Conservation (phyloP, 2,329 filamentous ascomycete genomes). For the Didymella pomorum region DNA sequence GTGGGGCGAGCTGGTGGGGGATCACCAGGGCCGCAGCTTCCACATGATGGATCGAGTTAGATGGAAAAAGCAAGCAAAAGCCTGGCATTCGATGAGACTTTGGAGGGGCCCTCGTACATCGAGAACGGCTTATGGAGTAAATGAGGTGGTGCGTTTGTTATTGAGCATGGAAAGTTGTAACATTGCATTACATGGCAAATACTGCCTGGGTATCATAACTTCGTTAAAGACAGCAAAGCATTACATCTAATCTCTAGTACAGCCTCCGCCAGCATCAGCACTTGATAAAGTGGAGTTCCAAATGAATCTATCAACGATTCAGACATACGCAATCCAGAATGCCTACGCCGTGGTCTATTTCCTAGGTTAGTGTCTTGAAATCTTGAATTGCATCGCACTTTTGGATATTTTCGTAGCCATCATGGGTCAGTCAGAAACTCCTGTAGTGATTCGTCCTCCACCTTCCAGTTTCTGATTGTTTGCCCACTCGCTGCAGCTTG, state of each 20-base stretch:
- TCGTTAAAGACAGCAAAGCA: conserved; percentile 11
- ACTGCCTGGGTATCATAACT: conserved; percentile 20
- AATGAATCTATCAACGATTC: background rate
- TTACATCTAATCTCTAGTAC: conserved; percentile 4
- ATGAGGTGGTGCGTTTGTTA: background rate
- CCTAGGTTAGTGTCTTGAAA: background rate
- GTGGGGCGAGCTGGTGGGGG: conserved; percentile 12
- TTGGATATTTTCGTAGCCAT: background rate
- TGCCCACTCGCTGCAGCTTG: conserved; percentile 17
- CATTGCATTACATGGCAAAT: conserved; percentile 15
- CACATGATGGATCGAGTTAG: background rate
- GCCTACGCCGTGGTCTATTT: conserved; percentile 5
- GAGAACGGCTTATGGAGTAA: background rate
- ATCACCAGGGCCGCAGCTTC: conserved; percentile 2
- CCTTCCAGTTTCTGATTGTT: conserved; percentile 16
- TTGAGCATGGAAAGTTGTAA: background rate
- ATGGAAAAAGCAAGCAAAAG: background rate
- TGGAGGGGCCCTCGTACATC: background rate
- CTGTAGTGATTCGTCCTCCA: conserved; percentile 18
- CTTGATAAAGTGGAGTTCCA: conserved; percentile 20
- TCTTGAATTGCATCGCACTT: background rate
- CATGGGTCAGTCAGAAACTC: conserved; percentile 23
- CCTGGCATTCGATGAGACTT: background rate
- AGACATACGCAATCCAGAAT: background rate
- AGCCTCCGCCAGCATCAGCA: conserved; percentile 19